phyloP scores from a whole-genome alignment of 1,284 basidiomycete genomes.

The Cutaneotrichosporon mucoides region DNA sequence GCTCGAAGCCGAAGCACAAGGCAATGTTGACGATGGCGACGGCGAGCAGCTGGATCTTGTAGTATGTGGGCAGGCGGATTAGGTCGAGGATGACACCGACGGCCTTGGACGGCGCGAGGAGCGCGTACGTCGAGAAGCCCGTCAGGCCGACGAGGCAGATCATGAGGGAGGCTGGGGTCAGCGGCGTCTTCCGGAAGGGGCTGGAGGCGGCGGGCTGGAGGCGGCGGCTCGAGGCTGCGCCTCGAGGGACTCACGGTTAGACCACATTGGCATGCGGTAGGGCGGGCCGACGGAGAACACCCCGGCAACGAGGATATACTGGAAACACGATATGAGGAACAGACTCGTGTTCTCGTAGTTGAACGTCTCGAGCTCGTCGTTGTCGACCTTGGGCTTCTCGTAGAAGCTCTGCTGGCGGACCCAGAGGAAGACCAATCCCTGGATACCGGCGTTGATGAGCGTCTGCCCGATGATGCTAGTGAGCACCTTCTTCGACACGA shows the following conservation, averaged over 20 bases:
- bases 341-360: conserved; percentile 93
- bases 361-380: conserved; percentile 75
- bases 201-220: no score
- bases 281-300: conserved; percentile 98
- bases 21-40: conserved; percentile 71
- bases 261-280: conserved; percentile 90
- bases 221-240: no score
- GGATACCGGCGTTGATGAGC: conserved; percentile 74
- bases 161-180: conserved; percentile 70
- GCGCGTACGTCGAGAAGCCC: conserved; percentile 67
- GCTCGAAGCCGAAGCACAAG: conserved; percentile 73
- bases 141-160: conserved; percentile 63
- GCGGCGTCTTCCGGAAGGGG: no score
- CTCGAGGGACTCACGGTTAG: conserved; percentile 57
- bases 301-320: conserved; percentile 93
- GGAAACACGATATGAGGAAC: conserved; percentile 94
- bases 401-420: conserved; percentile 79
- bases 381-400: conserved; percentile 59
- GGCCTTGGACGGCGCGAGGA: conserved; percentile 64
- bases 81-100: conserved; percentile 70
- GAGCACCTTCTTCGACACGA: conserved; percentile 94
- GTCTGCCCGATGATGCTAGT: conserved; percentile 92
- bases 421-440: conserved; percentile 87
- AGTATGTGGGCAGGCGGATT: conserved; percentile 69
- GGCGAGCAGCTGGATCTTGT: conserved; percentile 64